Percentiles rank a stretch among this genome's conserved stretches.
Evolutionary conservation across 495 filamentous ascomycete species (phyloP).

Genomic region (Tuber aestivum): DNA sequence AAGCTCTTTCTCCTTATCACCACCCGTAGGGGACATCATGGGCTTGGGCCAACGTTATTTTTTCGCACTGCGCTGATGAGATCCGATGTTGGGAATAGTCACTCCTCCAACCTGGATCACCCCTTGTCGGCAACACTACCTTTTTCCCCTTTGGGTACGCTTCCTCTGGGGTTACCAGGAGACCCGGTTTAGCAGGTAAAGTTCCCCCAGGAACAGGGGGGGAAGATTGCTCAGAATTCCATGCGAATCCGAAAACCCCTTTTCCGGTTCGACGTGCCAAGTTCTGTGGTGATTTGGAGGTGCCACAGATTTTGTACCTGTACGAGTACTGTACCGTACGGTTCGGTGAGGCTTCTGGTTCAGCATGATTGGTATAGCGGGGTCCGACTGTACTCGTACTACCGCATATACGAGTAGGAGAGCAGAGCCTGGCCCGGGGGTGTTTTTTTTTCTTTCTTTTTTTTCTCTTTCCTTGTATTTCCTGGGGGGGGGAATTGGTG

Average conservation of each 20-base stretch:
- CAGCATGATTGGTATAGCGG: neutral
- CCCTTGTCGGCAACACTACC: neutral
- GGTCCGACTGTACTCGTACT: neutral
- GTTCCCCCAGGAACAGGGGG: neutral
- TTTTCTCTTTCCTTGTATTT: neutral
- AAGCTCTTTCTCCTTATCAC: neutral
- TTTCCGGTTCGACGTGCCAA: neutral
- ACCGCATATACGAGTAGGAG: neutral
- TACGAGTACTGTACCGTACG: too few species aligned
- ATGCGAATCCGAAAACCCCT: neutral
- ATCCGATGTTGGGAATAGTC: neutral
- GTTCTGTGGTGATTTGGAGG: neutral
- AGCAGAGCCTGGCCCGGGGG: neutral
- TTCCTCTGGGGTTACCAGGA: neutral
- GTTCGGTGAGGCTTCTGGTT: neutral
- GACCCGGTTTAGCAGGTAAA: neutral
- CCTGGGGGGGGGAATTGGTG: neutral
- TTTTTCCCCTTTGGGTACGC: neutral
- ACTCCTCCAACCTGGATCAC: neutral
- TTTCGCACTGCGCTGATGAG: neutral
- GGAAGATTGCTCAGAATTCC: neutral
- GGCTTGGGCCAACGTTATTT: neutral
- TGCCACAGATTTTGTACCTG: neutral
- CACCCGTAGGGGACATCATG: neutral
- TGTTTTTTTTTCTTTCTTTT: neutral